Evolutionary conservation across 2,329 filamentous ascomycete species (phyloP).

Genomic region (Karstenula rhodostoma): DNA sequence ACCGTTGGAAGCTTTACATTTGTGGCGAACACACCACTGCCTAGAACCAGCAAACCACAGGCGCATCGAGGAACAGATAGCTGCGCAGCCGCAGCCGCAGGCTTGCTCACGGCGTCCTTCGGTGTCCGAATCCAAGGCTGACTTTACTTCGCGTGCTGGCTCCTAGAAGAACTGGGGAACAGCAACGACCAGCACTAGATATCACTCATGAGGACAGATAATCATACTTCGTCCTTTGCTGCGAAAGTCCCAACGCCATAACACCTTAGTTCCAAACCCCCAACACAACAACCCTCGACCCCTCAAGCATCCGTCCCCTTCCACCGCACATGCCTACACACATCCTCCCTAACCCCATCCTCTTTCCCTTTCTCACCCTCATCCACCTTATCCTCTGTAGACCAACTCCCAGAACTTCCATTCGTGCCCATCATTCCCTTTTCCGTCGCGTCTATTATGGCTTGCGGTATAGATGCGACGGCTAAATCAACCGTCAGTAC

Average conservation of each 20-base stretch:
- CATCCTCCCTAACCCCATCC: slow-evolving; percentile 18
- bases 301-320: slow-evolving; percentile 31
- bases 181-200: background rate
- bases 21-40: too few relatives aligned
- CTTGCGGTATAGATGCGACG: slow-evolving; percentile 23
- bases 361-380: slow-evolving; percentile 17
- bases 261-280: background rate
- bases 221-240: background rate
- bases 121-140: too few relatives aligned
- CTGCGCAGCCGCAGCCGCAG: too few relatives aligned
- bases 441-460: slow-evolving; percentile 33
- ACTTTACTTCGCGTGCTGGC: too few relatives aligned
- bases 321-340: slow-evolving; percentile 27
- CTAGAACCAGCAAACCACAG: too few relatives aligned
- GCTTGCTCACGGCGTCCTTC: too few relatives aligned
- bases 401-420: slow-evolving; percentile 14
- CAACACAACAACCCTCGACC: background rate
- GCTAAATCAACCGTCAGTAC: background rate
- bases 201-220: background rate
- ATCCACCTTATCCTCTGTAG: background rate
- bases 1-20: too few relatives aligned
- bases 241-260: background rate
- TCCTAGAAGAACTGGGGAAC: too few relatives aligned
- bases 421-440: slow-evolving; percentile 35
- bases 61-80: too few relatives aligned